phyloP scores from a whole-genome alignment of 1,139 yeast genomes.

The Taiozyma sp. region DNA sequence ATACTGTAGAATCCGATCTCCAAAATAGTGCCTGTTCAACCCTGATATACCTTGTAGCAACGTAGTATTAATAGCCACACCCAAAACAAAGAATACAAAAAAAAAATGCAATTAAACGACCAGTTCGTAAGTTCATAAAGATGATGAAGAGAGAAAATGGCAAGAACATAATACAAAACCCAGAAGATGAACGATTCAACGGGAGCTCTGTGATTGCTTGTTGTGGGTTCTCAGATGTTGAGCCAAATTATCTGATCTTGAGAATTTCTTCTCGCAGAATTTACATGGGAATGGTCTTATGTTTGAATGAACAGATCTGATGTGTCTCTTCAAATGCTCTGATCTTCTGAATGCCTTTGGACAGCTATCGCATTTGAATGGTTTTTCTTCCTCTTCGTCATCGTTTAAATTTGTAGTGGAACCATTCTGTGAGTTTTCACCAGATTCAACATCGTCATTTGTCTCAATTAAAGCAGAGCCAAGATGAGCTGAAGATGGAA shows the following conservation, averaged over 20 bases:
- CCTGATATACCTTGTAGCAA: not conserved
- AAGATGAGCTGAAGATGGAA: not conserved
- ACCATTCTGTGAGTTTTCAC: not conserved
- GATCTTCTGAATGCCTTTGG: conserved; percentile 57
- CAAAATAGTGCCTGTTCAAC: not conserved
- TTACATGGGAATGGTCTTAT: conserved; percentile 74
- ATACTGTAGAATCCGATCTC: not conserved
- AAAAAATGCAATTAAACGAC: not conserved
- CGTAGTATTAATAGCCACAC: not conserved
- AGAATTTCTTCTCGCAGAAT: conserved; percentile 68
- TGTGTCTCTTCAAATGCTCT: conserved; percentile 76
- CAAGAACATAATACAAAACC: not conserved
- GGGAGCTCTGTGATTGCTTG: conserved; percentile 11
- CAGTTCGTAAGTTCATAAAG: not conserved
- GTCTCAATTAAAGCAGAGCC: not conserved
- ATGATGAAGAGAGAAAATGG: not conserved
- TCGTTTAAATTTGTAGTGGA: not conserved
- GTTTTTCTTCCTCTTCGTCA: conserved; percentile 28
- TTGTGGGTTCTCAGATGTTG: conserved; percentile 74
- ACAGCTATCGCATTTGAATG: conserved; percentile 35
- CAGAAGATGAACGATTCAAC: not conserved
- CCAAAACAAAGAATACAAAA: not conserved
- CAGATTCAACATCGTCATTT: not conserved
- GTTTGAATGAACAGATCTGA: conserved; percentile 57
- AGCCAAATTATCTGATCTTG: conserved; percentile 72